phyloP scores from a whole-genome alignment of 192 early-diverging fungal genomes.

The Coemansia sp. region DNA sequence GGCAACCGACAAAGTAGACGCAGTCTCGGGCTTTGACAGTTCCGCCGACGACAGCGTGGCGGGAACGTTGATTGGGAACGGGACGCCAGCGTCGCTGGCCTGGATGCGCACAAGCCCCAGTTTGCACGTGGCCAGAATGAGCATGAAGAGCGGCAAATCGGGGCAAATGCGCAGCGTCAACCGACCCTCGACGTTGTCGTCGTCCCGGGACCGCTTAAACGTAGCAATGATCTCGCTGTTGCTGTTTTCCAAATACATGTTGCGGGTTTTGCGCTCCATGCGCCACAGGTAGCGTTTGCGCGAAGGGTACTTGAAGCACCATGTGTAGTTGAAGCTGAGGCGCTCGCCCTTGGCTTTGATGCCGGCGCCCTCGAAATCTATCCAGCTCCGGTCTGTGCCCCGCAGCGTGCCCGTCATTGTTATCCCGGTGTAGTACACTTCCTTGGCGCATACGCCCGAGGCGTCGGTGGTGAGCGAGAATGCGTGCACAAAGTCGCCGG shows the following conservation, averaged over 20 bases:
- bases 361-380: constrained; percentile 10
- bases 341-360: constrained; percentile 18
- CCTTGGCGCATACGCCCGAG: constrained; percentile 9
- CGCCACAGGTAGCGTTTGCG: constrained; percentile 12
- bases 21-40: neutral
- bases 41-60: neutral
- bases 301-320: constrained; percentile 17
- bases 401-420: constrained; percentile 13
- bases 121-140: constrained; percentile 14
- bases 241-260: constrained; percentile 11
- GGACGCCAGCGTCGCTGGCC: constrained; percentile 16
- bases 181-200: constrained; percentile 15
- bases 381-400: constrained; percentile 13
- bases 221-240: constrained; percentile 13
- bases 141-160: constrained; percentile 18
- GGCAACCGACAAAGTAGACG: neutral
- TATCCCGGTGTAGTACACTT: constrained; percentile 18
- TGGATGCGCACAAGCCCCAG: constrained; percentile 17
- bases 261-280: constrained; percentile 14
- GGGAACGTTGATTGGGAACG: constrained; percentile 1
- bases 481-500: constrained; percentile 9
- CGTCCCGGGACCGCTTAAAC: constrained; percentile 6
- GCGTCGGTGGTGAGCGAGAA: constrained; percentile 15
- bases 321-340: constrained; percentile 18
- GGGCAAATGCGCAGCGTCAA: constrained; percentile 11